These are phyloP conservation scores for Glycyrrhiza uralensis DNA, from an alignment of 306 rosid species.

Conservation along the genomic window DNA sequence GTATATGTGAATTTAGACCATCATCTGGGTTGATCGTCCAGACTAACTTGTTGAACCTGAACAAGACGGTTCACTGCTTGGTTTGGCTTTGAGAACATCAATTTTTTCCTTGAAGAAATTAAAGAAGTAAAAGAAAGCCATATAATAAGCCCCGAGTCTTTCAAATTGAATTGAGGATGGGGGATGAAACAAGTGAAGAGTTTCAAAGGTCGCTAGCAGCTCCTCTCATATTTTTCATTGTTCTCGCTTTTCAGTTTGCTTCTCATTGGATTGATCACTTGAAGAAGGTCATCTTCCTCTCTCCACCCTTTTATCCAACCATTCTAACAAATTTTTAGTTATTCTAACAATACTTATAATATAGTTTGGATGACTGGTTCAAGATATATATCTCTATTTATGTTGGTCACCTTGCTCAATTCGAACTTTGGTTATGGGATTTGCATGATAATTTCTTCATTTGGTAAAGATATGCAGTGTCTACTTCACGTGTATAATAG, in stretches of 20 bases:
- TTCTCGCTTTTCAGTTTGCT: slow-evolving; percentile 56
- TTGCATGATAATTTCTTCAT: background rate
- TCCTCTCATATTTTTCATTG: slow-evolving; percentile 51
- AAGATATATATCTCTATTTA: background rate
- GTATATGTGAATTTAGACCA: background rate
- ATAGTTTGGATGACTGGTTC: background rate
- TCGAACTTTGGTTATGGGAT: background rate
- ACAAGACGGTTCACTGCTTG: background rate
- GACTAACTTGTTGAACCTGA: background rate
- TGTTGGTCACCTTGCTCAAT: background rate
- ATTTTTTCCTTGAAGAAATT: background rate
- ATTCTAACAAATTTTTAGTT: background rate
- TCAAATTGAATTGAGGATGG: slow-evolving; percentile 30
- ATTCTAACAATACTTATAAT: background rate
- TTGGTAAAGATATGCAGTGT: background rate
- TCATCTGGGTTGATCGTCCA: background rate
- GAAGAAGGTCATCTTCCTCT: slow-evolving; percentile 47
- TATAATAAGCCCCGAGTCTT: background rate
- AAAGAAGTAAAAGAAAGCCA: background rate
- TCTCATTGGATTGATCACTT: slow-evolving; percentile 49
- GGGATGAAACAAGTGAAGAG: slow-evolving; percentile 30
- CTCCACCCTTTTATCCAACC: background rate
- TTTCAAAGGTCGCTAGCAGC: slow-evolving; percentile 56
- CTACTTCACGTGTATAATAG: background rate
- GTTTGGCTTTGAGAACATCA: background rate